A percentile compares a stretch with the other conserved stretches of the same genome.
These are phyloP conservation scores for Dianthus caryophyllus DNA, from an alignment of 148 eudicot genomes.

Conservation along the genomic window DNA sequence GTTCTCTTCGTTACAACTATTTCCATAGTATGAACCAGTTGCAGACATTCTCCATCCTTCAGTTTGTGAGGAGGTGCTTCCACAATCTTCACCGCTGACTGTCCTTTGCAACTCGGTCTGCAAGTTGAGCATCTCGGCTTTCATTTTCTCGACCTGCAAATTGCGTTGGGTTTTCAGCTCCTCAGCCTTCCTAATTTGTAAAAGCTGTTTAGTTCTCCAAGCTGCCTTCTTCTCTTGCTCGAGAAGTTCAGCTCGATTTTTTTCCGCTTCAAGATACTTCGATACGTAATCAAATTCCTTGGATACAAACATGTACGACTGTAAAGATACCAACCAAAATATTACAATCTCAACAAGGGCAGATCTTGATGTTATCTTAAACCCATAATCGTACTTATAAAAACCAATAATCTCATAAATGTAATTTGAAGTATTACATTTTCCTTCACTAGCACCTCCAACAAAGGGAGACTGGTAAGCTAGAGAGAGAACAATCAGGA, in stretches of 20 bases:
- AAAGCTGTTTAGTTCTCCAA: slow-evolving; percentile 87
- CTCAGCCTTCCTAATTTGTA: slow-evolving; percentile 75
- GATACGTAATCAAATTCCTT: slow-evolving; percentile 88
- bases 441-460: slow-evolving; percentile 70
- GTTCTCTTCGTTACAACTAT: slow-evolving; percentile 22
- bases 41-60: slow-evolving; percentile 51
- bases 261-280: slow-evolving; percentile 92
- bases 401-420: slow-evolving; percentile 89
- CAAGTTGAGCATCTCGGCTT: slow-evolving; percentile 84
- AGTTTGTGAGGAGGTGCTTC: slow-evolving; percentile 39
- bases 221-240: slow-evolving; percentile 98
- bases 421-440: slow-evolving; percentile 75
- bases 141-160: slow-evolving; percentile 86
- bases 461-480: slow-evolving; percentile 94
- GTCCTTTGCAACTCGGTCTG: slow-evolving; percentile 73
- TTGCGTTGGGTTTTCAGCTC: slow-evolving; percentile 81
- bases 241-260: slow-evolving; percentile 84
- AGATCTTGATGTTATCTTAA: slow-evolving; percentile 90
- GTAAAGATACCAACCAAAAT: slow-evolving; percentile 77
- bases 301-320: slow-evolving; percentile 91
- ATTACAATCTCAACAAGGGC: slow-evolving; percentile 92
- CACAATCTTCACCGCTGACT: slow-evolving; percentile 30
- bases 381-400: slow-evolving; percentile 91
- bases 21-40: slow-evolving; percentile 25
- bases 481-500: slow-evolving; percentile 84